These are phyloP conservation scores for Rhodamnia rubescens DNA, from an alignment of 345 rosid genomes.

Conservation along the genomic window DNA sequence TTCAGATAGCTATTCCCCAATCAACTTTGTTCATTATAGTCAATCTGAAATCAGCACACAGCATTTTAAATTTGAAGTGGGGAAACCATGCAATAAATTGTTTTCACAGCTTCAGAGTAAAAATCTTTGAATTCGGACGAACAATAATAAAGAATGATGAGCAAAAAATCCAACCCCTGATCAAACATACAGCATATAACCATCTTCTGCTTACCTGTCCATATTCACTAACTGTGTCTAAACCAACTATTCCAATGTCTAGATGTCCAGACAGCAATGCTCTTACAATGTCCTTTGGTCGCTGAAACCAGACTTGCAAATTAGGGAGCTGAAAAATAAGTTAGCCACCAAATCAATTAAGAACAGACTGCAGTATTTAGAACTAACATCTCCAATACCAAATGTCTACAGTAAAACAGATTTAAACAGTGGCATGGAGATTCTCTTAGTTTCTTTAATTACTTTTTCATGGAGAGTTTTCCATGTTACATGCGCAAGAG, in stretches of 20 bases:
- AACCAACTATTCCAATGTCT: too few species aligned
- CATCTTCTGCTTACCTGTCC: too few species aligned
- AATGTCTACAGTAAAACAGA: neutral
- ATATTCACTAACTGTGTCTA: too few species aligned
- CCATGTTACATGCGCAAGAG: neutral
- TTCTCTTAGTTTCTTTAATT: too few species aligned
- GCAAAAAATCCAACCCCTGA: too few species aligned
- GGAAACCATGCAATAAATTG: too few species aligned
- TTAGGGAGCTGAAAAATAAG: slow-evolving; percentile 46
- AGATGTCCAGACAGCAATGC: slow-evolving; percentile 53
- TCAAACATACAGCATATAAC: too few species aligned
- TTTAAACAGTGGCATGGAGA: neutral
- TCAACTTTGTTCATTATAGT: too few species aligned
- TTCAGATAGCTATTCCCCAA: neutral
- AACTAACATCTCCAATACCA: neutral
- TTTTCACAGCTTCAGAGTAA: too few species aligned
- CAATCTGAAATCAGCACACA: neutral
- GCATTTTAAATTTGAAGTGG: neutral
- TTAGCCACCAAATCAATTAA: neutral
- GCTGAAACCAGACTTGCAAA: slow-evolving; percentile 34
- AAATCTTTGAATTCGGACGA: too few species aligned
- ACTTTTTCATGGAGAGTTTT: too few species aligned
- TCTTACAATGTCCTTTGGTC: slow-evolving; percentile 57
- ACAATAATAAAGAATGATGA: too few species aligned
- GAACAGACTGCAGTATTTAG: neutral